Evolutionary conservation across 306 rosid genomes (phyloP), one percentile per base, ranked within the genome.

Genomic region (Nissolia schottii): DNA sequence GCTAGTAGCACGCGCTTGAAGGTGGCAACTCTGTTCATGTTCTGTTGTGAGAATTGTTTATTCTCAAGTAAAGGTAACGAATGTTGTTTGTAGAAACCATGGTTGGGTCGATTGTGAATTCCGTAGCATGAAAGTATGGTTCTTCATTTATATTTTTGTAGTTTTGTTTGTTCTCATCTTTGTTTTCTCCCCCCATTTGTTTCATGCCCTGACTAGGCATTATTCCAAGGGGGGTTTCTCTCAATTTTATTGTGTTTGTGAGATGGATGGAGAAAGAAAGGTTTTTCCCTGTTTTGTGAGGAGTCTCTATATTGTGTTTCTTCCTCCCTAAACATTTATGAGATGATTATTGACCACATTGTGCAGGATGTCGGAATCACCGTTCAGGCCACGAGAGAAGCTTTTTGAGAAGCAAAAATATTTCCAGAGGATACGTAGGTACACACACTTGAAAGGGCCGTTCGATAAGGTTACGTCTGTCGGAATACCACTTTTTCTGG

Each of bases 391-490:
- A 35, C 80, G 96, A 2, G 96, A 94, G 84, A 85, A 84, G 85
- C 93, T 94, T 38, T 0, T 77, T 19, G 96, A 87, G 88, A 84
- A 75, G 75, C 97, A 91, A 83, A 91, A 78, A 27, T 66, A 43
- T 82, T 95, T 49, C 83, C 99, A 91, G 78, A 78, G 3, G 68
- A 38, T 88, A 65, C 93, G 59, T 32, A 95, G 64, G 23, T 73
- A 87, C 83, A 95, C 99, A 12, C 73, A 91, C 77, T 86, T 95
- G 71, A 95, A 95, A 79, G 97, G 97, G 46, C 96, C 85, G 2
- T 5, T 6, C 56, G 99, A 95, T 71, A 95, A 82, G 91, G 43
- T 95, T 68, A 91, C 97, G 19, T 95, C 99, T 28, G 97, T 95
- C 29, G 99, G 92, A 61, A 91, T 95, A 68, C 99, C 99, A 12